phyloP scores from a whole-genome alignment of 2,329 filamentous ascomycete species.

The Didymella pinodella region DNA sequence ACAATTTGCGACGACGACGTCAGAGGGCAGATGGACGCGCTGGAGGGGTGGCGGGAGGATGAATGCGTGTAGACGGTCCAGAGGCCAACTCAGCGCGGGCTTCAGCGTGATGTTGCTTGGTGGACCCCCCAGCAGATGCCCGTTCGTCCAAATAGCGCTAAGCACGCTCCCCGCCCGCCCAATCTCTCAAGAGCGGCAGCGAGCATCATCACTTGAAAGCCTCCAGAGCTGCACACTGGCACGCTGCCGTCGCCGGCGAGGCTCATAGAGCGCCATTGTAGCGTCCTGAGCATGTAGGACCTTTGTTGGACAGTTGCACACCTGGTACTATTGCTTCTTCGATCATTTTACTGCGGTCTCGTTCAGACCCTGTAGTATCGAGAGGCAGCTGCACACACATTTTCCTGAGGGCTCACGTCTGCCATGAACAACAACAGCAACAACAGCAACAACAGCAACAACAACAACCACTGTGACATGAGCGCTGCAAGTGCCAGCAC shows the following conservation, averaged over 20 bases:
- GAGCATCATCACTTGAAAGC: constrained; percentile 7
- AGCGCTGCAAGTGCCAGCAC: constrained; percentile 9
- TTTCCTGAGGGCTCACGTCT: constrained; percentile 1
- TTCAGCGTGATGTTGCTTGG: constrained; percentile 33
- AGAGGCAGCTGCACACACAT: constrained; percentile 16
- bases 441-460: too few relatives aligned
- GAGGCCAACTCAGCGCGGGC: constrained; percentile 34
- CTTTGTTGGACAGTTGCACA: neutral
- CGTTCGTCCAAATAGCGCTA: constrained; percentile 24
- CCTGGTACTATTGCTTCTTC: neutral
- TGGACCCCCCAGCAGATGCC: constrained; percentile 24
- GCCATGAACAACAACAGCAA: constrained; percentile 22
- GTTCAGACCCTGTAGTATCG: constrained; percentile 11
- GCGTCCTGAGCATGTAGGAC: neutral
- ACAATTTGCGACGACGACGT: constrained; percentile 22
- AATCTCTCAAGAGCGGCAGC: constrained; percentile 18
- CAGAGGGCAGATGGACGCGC: constrained; percentile 19
- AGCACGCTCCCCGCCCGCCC: constrained; percentile 23
- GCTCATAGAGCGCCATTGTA: neutral
- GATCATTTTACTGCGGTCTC: neutral
- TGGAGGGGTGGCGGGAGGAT: constrained; percentile 24
- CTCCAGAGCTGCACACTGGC: neutral
- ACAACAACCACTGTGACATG: constrained; percentile 10
- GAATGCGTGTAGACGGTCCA: constrained; percentile 30
- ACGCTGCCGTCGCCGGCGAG: neutral